phyloP scores from a whole-genome alignment of 768 basidiomycete genomes.

The Suillus discolor region DNA sequence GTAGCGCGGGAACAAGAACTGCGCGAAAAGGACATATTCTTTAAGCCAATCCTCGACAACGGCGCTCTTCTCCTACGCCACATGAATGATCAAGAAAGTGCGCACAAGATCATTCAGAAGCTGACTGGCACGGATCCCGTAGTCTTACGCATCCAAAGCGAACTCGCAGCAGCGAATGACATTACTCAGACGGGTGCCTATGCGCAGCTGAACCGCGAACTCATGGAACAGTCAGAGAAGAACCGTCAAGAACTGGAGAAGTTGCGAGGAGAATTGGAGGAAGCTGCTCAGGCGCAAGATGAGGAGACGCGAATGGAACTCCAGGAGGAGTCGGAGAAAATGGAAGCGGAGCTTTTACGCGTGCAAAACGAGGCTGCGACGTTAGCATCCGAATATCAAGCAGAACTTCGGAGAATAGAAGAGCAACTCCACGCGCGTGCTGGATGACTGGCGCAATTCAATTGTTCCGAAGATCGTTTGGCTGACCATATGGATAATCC shows the following conservation, averaged over 20 bases:
- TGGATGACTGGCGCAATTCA: conserved; percentile 21
- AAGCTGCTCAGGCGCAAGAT: conserved; percentile 45
- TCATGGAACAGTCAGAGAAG: conserved; percentile 46
- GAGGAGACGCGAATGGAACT: conserved; percentile 50
- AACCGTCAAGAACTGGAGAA: conserved; percentile 49
- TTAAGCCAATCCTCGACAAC: conserved; percentile 50
- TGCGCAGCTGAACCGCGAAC: conserved; percentile 50
- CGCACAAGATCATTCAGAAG: conserved; percentile 45
- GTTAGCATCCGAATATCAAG: conserved; percentile 37
- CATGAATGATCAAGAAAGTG: conserved; percentile 43
- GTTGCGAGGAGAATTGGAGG: conserved; percentile 49
- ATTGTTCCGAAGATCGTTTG: conserved; percentile 23
- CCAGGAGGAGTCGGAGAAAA: conserved; percentile 39
- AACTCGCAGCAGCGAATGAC: conserved; percentile 49
- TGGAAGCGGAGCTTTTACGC: conserved; percentile 31
- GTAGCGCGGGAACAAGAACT: conserved; percentile 49
- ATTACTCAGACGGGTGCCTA: conserved; percentile 59
- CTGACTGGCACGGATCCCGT: conserved; percentile 44
- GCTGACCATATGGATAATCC: conserved; percentile 5
- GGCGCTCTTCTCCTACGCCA: conserved; percentile 48
- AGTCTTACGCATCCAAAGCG: conserved; percentile 54
- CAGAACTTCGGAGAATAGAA: conserved; percentile 36
- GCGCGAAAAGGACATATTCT: conserved; percentile 42
- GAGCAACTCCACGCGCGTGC: conserved; percentile 34
- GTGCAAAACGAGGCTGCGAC: conserved; percentile 31